Percentiles rank a stretch among this genome's conserved stretches.
phyloP scores from a whole-genome alignment of 805 yeast genomes.

The Phaffomyces thermotolerans region DNA sequence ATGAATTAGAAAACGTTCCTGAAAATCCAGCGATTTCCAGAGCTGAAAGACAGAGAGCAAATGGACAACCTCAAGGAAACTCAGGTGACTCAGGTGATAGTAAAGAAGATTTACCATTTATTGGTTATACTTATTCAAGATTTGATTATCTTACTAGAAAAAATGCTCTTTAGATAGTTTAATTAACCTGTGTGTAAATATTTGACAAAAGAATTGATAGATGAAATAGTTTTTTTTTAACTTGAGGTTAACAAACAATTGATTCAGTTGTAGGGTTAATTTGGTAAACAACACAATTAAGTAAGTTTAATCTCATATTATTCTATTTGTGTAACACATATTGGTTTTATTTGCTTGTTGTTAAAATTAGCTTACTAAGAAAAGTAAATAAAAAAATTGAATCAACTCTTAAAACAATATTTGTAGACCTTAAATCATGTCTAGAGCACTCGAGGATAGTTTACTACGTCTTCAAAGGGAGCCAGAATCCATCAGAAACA shows the following conservation, averaged over 20 bases:
- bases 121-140: constrained; percentile 93
- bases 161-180: constrained; percentile 34
- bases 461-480: constrained; percentile 61
- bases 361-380: neutral
- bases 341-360: no score
- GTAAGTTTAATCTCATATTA: no score
- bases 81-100: constrained; percentile 37
- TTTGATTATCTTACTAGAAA: constrained; percentile 86
- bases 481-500: constrained; percentile 70
- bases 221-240: neutral
- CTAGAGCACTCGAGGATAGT: constrained; percentile 59
- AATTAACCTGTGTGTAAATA: neutral
- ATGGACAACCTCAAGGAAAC: constrained; percentile 15
- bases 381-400: neutral
- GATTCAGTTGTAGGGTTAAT: no score
- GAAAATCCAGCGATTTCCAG: constrained; percentile 71
- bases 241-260: no score
- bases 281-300: no score
- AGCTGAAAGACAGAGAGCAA: constrained; percentile 60
- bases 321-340: no score
- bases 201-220: neutral
- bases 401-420: neutral
- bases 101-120: constrained; percentile 90
- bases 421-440: neutral
- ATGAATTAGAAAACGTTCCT: constrained; percentile 90